Evolutionary conservation across 441 rosid genomes (phyloP), one percentile per base, ranked within the genome.

Genomic region (Erodium chrysanthum): DNA sequence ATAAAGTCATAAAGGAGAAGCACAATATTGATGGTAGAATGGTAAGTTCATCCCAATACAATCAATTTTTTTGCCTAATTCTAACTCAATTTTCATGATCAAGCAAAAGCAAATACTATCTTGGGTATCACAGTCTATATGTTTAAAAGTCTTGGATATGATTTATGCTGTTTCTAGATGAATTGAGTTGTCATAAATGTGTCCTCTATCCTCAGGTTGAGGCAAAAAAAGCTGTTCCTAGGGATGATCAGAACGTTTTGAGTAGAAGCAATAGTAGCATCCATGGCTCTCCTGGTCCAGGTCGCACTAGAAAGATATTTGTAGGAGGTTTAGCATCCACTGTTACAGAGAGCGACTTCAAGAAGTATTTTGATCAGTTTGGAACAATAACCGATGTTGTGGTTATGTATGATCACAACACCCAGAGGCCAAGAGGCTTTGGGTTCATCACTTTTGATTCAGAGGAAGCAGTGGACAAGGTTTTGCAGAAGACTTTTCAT

Each of bases 241-340:
- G 96, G 82, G 98, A 92, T 7, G 40, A 35, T 35, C 40, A 35
- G 40, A 35, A 35, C 40, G 5, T 35, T 74, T 70, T 82, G 44
- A 83, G 71, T 71, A 87, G 92, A 75, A 84, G 71, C 82, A 83
- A 75, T 74, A 71, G 88, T 68, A 86, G 88, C 81, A 78, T 86
- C 70, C 91, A 87, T 33, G 91, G 94, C 64, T 92, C 94, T 67
- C 96, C 96, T 14, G 86, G 89, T 73, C 89, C 91, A 70, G 86
- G 81, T 59, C 91, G 89, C 31, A 87, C 96, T 14, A 82, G 86
- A 76, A 92, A 92, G 88, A 92, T 92, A 37, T 92, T 92, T 66
- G 98, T 92, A 7, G 98, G 98, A 77, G 98, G 98, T 40, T 85
- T 92, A 75, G 88, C 98, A 68, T 90, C 98, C 22, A 87, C 97